Conservation (phyloP, 2,329 filamentous ascomycete species). For the Fusarium tanahbumbuense region DNA sequence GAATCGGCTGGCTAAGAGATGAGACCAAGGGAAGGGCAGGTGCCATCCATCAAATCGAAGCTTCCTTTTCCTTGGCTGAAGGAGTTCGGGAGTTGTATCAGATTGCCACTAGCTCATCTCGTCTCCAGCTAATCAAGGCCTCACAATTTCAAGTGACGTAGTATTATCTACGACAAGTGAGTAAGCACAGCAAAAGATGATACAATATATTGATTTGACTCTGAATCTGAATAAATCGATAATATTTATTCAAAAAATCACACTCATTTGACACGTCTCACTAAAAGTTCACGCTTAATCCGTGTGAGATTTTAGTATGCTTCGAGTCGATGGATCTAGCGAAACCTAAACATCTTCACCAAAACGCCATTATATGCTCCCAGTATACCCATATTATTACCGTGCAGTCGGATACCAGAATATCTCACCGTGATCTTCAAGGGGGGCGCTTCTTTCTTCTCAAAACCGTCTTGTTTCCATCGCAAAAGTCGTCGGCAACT, state of each 20-base stretch:
- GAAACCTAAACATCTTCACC: constrained; percentile 3
- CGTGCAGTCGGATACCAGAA: constrained; percentile 1
- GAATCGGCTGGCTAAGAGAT: neutral
- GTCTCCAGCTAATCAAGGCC: constrained; percentile 4
- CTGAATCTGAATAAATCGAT: neutral
- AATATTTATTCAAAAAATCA: neutral
- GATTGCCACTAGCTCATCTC: constrained; percentile 29
- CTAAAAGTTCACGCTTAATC: constrained; percentile 6
- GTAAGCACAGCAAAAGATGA: neutral
- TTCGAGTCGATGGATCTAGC: neutral
- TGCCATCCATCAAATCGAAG: constrained; percentile 12
- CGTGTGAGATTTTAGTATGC: constrained; percentile 29
- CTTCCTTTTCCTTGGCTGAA: constrained; percentile 32
- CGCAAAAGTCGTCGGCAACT: neutral
- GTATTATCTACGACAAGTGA: neutral
- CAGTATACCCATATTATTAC: constrained; percentile 17
- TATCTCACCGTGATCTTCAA: constrained; percentile 1
- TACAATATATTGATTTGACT: neutral
- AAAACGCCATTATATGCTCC: neutral
- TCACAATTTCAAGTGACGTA: constrained; percentile 3
- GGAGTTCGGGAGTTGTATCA: constrained; percentile 22
- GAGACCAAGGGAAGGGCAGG: constrained; percentile 1
- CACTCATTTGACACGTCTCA: constrained; percentile 16
- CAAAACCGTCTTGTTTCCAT: constrained; percentile 29
- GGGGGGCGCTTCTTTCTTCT: neutral